Percentiles rank a stretch among this genome's conserved stretches.
Evolutionary conservation across 768 basidiomycete genomes (phyloP).

Genomic region (Phlebiopsis gigantea): DNA sequence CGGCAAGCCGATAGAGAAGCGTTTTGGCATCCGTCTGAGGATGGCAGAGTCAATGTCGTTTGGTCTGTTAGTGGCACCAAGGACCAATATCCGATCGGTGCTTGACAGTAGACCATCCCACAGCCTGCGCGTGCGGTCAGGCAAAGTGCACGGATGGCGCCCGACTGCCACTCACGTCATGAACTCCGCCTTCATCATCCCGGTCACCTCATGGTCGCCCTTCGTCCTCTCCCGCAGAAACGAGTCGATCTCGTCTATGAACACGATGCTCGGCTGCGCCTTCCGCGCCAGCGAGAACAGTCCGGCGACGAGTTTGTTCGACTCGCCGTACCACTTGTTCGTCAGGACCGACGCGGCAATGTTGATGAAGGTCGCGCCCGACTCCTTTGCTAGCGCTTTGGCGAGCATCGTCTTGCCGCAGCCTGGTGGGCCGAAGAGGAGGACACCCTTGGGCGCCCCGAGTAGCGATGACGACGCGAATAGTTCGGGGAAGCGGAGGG

Average conservation of each 20-base stretch:
- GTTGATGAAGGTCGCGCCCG: constrained; percentile 94
- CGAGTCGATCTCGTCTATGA: constrained; percentile 98
- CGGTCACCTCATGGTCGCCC: constrained; percentile 95
- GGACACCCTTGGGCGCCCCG: constrained; percentile 90
- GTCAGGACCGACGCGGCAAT: constrained; percentile 69
- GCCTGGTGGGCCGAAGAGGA: constrained; percentile 94
- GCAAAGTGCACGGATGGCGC: background rate
- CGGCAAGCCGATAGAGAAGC: constrained; percentile 83
- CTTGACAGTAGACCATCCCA: constrained; percentile 93
- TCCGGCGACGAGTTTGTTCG: constrained; percentile 92
- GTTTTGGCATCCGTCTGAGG: constrained; percentile 96
- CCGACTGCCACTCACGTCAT: constrained; percentile 62
- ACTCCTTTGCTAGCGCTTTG: constrained; percentile 95
- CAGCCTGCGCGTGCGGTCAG: constrained; percentile 40
- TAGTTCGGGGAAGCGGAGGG: constrained; percentile 83
- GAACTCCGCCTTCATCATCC: constrained; percentile 97
- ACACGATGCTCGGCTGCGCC: constrained; percentile 93
- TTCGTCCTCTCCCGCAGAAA: constrained; percentile 84
- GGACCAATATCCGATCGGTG: constrained; percentile 77
- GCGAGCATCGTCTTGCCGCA: constrained; percentile 99
- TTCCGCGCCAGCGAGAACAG: constrained; percentile 92
- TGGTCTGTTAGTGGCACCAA: constrained; percentile 94
- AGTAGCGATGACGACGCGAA: constrained; percentile 82
- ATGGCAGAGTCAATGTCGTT: constrained; percentile 88
- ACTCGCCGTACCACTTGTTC: constrained; percentile 84